These are phyloP conservation scores for Sanghuangporus weigelae DNA, from an alignment of 1,284 basidiomycete genomes.

Conservation along the genomic window DNA sequence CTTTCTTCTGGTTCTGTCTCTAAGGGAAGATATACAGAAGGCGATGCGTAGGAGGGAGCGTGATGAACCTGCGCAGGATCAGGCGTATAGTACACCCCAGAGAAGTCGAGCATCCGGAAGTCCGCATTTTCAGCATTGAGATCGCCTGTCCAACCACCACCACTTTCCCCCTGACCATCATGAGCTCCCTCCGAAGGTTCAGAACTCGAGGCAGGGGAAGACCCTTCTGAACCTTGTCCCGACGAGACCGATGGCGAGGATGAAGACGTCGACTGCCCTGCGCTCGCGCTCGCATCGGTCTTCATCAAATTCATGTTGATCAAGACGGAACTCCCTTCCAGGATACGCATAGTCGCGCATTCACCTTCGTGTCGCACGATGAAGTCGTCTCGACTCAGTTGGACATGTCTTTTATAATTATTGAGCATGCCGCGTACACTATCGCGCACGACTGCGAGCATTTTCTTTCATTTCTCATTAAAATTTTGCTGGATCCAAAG, in stretches of 20 bases:
- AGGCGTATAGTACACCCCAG: slow-evolving; percentile 8
- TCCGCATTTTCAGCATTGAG: background rate
- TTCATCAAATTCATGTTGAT: slow-evolving; percentile 7
- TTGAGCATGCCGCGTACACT: slow-evolving; percentile 7
- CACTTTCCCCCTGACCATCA: background rate
- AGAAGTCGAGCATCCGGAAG: slow-evolving; percentile 9
- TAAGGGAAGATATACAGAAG: background rate
- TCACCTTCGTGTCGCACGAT: background rate
- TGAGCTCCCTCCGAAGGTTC: slow-evolving; percentile 2
- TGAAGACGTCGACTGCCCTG: background rate
- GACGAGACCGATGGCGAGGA: background rate
- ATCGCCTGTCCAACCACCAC: background rate
- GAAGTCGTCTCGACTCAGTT: background rate
- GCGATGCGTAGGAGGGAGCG: background rate
- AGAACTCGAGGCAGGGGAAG: slow-evolving; percentile 6
- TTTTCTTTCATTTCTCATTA: background rate
- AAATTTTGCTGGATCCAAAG: background rate
- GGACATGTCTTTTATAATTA: background rate
- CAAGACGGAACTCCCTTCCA: slow-evolving; percentile 12
- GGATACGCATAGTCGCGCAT: slow-evolving; percentile 12
- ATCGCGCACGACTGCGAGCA: slow-evolving; percentile 7
- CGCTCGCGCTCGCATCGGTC: background rate
- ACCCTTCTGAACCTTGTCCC: background rate
- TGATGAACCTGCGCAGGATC: background rate
- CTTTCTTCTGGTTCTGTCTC: background rate